Conservation (phyloP, 805 yeast genomes). For the Nakazawaea molendinolei region DNA sequence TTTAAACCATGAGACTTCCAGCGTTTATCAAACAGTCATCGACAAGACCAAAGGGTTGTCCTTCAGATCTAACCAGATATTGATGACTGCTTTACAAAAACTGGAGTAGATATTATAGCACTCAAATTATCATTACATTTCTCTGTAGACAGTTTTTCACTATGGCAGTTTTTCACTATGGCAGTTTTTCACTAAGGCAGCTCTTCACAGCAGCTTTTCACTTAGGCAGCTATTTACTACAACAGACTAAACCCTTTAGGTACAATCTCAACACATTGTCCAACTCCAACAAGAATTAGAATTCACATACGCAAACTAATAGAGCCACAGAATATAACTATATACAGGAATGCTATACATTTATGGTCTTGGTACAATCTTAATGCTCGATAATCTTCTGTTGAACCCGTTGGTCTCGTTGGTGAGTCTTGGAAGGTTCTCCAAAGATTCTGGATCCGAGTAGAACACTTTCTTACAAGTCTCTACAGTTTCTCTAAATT, state of each 20-base stretch:
- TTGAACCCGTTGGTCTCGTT: slow-evolving; percentile 9
- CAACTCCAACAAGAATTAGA: neutral
- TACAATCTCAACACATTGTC: too few relatives aligned
- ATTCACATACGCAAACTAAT: neutral
- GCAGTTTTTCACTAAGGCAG: too few relatives aligned
- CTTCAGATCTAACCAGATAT: slow-evolving; percentile 51
- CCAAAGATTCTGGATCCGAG: slow-evolving; percentile 16
- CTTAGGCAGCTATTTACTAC: too few relatives aligned
- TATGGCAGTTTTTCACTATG: too few relatives aligned
- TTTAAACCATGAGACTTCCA: slow-evolving; percentile 45
- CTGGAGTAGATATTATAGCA: slow-evolving; percentile 18
- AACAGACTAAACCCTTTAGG: too few relatives aligned
- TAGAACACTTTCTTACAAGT: slow-evolving; percentile 41
- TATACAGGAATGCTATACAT: slow-evolving; percentile 11
- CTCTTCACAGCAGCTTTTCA: too few relatives aligned
- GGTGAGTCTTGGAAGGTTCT: slow-evolving; percentile 25
- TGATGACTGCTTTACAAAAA: slow-evolving; percentile 36
- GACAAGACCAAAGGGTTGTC: slow-evolving; percentile 63
- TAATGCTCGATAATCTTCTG: slow-evolving; percentile 15
- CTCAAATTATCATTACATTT: too few relatives aligned
- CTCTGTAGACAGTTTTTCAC: too few relatives aligned
- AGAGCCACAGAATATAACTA: slow-evolving; percentile 1
- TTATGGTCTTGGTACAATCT: slow-evolving; percentile 25
- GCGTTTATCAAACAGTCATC: slow-evolving; percentile 61
- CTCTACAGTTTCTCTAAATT: slow-evolving; percentile 60